These are phyloP conservation scores for Psilocybe sp. DNA, from an alignment of 768 basidiomycete species.

Conservation along the genomic window DNA sequence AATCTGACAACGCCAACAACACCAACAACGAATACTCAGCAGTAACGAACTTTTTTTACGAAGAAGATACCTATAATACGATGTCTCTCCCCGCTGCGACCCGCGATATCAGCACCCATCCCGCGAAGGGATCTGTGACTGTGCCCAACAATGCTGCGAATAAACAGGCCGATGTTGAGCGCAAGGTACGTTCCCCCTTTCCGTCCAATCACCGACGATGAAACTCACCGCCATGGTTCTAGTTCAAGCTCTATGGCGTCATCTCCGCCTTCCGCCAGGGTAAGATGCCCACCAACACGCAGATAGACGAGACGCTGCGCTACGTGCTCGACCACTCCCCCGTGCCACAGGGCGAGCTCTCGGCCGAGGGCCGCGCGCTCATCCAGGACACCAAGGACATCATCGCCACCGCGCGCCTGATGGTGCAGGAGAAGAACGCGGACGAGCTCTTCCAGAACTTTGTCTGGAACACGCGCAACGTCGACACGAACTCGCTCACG, in stretches of 20 bases:
- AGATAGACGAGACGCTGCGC: slow-evolving; percentile 70
- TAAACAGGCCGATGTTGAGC: slow-evolving; percentile 74
- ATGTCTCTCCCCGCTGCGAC: slow-evolving; percentile 69
- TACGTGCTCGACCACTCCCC: slow-evolving; percentile 62
- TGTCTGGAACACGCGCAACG: slow-evolving; percentile 71
- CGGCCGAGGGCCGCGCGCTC: slow-evolving; percentile 73
- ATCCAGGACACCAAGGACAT: slow-evolving; percentile 78
- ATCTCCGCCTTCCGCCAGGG: slow-evolving; percentile 80
- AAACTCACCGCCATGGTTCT: background rate
- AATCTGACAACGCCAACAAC: too few species aligned
- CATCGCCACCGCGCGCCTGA: slow-evolving; percentile 65
- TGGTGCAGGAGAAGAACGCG: slow-evolving; percentile 81
- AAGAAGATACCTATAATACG: background rate
- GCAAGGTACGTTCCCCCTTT: slow-evolving; percentile 48
- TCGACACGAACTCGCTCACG: slow-evolving; percentile 28
- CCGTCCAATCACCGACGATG: background rate
- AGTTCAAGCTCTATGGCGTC: slow-evolving; percentile 78
- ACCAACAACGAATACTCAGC: too few species aligned
- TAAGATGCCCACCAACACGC: slow-evolving; percentile 74
- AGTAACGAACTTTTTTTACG: too few species aligned
- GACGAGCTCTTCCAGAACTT: slow-evolving; percentile 94
- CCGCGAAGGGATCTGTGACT: slow-evolving; percentile 57
- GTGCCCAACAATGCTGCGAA: slow-evolving; percentile 57
- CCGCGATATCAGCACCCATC: slow-evolving; percentile 61
- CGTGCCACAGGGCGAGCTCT: slow-evolving; percentile 64